Percentiles rank a stretch among this genome's conserved stretches.
These are phyloP conservation scores for Mrakia gelida DNA, from an alignment of 768 basidiomycete genomes.

Conservation along the genomic window DNA sequence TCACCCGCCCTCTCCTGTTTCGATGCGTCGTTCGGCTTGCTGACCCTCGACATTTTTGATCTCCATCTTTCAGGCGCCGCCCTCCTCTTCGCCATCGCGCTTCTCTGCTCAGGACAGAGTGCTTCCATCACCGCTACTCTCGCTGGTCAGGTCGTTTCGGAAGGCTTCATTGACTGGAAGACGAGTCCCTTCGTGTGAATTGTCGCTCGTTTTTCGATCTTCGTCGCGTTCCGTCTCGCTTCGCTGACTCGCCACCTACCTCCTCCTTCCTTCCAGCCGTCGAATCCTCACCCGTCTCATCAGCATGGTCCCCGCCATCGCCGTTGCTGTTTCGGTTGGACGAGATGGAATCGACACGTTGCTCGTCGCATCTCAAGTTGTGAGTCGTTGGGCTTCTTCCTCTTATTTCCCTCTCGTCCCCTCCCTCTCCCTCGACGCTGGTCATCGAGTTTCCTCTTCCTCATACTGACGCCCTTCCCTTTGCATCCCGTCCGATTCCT, in stretches of 20 bases:
- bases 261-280: conserved; percentile 44
- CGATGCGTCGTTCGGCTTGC: too few species aligned
- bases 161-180: conserved; percentile 70
- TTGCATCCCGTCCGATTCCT: conserved; percentile 70
- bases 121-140: conserved; percentile 85
- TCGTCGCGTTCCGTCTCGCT: too few species aligned
- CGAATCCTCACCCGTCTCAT: conserved; percentile 77
- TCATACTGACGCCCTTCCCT: conserved; percentile 60
- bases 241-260: too few species aligned
- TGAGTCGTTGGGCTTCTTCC: not conserved
- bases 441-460: conserved; percentile 49
- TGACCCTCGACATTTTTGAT: too few species aligned
- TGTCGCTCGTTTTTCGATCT: too few species aligned
- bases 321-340: conserved; percentile 70
- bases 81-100: conserved; percentile 78
- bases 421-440: conserved; percentile 51
- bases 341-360: conserved; percentile 65
- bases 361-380: conserved; percentile 81
- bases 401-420: too few species aligned
- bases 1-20: too few species aligned
- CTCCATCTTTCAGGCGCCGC: conserved; percentile 50
- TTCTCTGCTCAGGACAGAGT: conserved; percentile 82
- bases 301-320: conserved; percentile 68
- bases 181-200: conserved; percentile 54
- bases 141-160: conserved; percentile 82